A percentile compares a stretch with the other conserved stretches of the same genome.
Evolutionary conservation across 805 yeast species (phyloP).

Genomic region (Candida xyloterini): DNA sequence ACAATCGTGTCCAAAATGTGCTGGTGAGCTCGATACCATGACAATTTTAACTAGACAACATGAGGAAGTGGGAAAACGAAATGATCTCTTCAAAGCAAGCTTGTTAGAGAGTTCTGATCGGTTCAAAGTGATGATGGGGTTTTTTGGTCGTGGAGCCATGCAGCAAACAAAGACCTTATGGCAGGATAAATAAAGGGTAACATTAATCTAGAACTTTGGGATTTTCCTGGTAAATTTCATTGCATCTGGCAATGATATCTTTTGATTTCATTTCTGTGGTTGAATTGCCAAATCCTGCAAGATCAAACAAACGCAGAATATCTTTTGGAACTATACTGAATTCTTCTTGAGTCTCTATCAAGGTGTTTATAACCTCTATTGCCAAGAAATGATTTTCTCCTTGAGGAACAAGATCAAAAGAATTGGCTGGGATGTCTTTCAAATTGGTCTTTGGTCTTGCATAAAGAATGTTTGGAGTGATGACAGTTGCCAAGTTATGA

Average conservation of each 20-base stretch:
- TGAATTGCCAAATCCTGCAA: conserved; percentile 39
- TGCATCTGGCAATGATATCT: conserved; percentile 38
- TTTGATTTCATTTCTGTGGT: conserved; percentile 32
- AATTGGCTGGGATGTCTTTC: conserved; percentile 19
- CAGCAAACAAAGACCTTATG: conserved; percentile 36
- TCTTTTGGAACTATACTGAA: conserved; percentile 74
- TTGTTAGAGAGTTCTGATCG: conserved; percentile 55
- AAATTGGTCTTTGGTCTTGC: conserved; percentile 41
- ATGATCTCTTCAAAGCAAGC: conserved; percentile 59
- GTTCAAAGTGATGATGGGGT: conserved; percentile 74
- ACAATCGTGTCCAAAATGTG: conserved; percentile 67
- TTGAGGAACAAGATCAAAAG: conserved; percentile 27
- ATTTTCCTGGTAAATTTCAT: conserved; percentile 26
- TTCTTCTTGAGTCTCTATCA: conserved; percentile 79
- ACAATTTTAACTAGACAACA: conserved; percentile 57
- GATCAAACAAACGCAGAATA: conserved; percentile 47
- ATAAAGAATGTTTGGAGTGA: conserved; percentile 87
- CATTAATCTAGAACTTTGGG: conserved; percentile 21
- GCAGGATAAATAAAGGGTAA: conserved; percentile 8
- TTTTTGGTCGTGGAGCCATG: conserved; percentile 86
- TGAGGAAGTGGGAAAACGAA: conserved; percentile 56
- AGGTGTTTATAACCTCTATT: conserved; percentile 81
- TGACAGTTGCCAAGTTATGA: conserved; percentile 91
- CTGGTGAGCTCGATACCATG: conserved; percentile 66
- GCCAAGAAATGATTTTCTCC: conserved; percentile 83